phyloP scores from a whole-genome alignment of 116 monocot genomes.

The Trichopus zeylanicus region DNA sequence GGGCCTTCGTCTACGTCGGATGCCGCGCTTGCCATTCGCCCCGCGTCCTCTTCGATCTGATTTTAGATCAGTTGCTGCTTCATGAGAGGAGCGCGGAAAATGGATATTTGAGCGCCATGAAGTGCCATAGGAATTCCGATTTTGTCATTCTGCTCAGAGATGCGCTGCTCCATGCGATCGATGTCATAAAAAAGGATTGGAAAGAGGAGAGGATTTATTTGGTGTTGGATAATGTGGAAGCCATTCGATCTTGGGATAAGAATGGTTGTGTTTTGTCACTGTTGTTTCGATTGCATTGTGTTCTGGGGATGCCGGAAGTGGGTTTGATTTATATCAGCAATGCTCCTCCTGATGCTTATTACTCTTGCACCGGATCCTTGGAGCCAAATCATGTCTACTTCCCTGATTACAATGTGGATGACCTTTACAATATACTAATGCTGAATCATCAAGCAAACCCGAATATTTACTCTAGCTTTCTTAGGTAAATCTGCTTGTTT shows the following conservation, averaged over 20 bases:
- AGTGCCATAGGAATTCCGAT: constrained; percentile 57
- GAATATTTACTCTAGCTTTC: constrained; percentile 69
- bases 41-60: constrained; percentile 42
- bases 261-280: constrained; percentile 35
- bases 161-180: constrained; percentile 4
- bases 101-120: constrained; percentile 26
- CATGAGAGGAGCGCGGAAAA: constrained; percentile 16
- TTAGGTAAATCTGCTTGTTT: constrained; percentile 40
- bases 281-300: constrained; percentile 54
- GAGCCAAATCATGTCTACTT: constrained; percentile 58
- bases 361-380: constrained; percentile 40
- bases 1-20: constrained; percentile 55
- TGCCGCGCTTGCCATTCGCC: constrained; percentile 55
- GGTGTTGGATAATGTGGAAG: constrained; percentile 83
- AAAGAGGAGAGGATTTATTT: constrained; percentile 53
- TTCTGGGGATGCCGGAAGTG: constrained; percentile 34
- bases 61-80: constrained; percentile 38
- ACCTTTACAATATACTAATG: constrained; percentile 58
- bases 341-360: constrained; percentile 53
- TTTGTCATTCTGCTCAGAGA: constrained; percentile 50
- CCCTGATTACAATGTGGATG: constrained; percentile 70
- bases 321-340: constrained; percentile 77
- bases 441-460: constrained; percentile 54
- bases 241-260: constrained; percentile 58
- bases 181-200: neutral